Percentiles rank a stretch among this genome's conserved stretches.
Conservation (phyloP, 2,329 filamentous ascomycete species). For the Chaetomium strumarium region DNA sequence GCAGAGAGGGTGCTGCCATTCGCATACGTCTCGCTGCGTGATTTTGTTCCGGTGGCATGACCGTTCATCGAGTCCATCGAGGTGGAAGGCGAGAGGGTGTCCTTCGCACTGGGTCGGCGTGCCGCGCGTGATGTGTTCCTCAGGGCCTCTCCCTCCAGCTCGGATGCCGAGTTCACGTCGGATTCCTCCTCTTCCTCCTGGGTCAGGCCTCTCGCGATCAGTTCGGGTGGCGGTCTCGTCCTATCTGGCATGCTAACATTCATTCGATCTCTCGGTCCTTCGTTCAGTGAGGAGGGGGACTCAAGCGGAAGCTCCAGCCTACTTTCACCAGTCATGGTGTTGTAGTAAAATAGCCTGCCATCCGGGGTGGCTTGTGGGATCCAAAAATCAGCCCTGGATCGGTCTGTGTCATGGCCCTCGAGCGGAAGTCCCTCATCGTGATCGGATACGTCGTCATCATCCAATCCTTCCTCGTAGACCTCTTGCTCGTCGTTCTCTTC, state of each 20-base stretch:
- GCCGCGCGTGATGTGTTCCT: conserved; percentile 58
- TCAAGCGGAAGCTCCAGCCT: conserved; percentile 93
- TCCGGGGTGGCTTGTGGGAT: conserved; percentile 95
- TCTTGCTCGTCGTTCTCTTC: conserved; percentile 66
- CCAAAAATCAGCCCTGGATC: conserved; percentile 93
- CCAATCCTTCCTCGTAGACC: conserved; percentile 59
- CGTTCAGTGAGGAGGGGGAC: conserved; percentile 71
- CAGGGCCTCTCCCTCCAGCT: conserved; percentile 71
- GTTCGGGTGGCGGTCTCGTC: conserved; percentile 80
- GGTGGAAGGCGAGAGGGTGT: conserved; percentile 75
- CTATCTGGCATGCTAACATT: conserved; percentile 85
- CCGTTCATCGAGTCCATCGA: conserved; percentile 88
- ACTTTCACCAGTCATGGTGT: conserved; percentile 91
- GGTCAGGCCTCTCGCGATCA: conserved; percentile 77
- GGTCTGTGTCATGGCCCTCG: conserved; percentile 61
- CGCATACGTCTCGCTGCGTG: conserved; percentile 51
- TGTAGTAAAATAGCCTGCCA: conserved; percentile 93
- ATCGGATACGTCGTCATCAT: conserved; percentile 60
- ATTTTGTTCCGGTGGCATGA: conserved; percentile 52
- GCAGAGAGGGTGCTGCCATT: conserved; percentile 43
- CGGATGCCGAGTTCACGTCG: conserved; percentile 73
- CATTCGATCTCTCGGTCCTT: conserved; percentile 84
- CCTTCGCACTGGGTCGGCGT: conserved; percentile 58
- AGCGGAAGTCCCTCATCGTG: conserved; percentile 56
- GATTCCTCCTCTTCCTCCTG: conserved; percentile 90